Conservation (phyloP, 768 basidiomycete species). For the Suillus cothurnatus region DNA sequence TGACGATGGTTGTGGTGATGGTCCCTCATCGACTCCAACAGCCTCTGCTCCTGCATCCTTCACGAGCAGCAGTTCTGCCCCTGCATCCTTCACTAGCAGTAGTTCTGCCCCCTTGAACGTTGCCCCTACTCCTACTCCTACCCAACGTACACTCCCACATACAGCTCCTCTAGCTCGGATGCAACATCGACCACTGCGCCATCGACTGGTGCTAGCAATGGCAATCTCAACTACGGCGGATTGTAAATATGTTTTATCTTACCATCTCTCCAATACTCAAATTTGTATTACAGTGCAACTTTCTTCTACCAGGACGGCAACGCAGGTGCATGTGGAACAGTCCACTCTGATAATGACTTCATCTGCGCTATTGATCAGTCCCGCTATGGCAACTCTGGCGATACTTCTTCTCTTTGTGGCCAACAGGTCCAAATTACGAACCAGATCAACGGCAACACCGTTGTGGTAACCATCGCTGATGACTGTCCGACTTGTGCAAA, state of each 20-base stretch:
- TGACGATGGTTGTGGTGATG: constrained; percentile 36
- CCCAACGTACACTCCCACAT: neutral
- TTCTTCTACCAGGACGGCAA: constrained; percentile 72
- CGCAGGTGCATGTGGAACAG: constrained; percentile 78
- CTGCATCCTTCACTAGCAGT: neutral
- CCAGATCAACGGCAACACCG: constrained; percentile 48
- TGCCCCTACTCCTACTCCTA: constrained; percentile 5
- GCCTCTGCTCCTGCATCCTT: constrained; percentile 16
- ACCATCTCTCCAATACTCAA: neutral
- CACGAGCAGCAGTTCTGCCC: neutral
- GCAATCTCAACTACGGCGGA: constrained; percentile 41
- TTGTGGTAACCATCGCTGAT: constrained; percentile 71
- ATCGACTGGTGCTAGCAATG: constrained; percentile 13
- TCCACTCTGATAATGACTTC: constrained; percentile 54
- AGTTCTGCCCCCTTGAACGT: neutral
- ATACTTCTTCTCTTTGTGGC: constrained; percentile 63
- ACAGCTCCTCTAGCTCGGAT: neutral
- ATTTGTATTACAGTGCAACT: constrained; percentile 48
- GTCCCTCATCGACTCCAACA: constrained; percentile 21
- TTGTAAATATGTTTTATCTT: constrained; percentile 36
- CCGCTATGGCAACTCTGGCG: constrained; percentile 52
- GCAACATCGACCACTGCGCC: neutral
- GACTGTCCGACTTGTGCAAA: constrained; percentile 79
- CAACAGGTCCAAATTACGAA: constrained; percentile 65
- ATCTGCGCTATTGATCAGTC: constrained; percentile 65